Evolutionary conservation across 2,329 filamentous ascomycete species (phyloP), one percentile per base, ranked within the genome.

Genomic region (Blastomyces gilchristii): DNA sequence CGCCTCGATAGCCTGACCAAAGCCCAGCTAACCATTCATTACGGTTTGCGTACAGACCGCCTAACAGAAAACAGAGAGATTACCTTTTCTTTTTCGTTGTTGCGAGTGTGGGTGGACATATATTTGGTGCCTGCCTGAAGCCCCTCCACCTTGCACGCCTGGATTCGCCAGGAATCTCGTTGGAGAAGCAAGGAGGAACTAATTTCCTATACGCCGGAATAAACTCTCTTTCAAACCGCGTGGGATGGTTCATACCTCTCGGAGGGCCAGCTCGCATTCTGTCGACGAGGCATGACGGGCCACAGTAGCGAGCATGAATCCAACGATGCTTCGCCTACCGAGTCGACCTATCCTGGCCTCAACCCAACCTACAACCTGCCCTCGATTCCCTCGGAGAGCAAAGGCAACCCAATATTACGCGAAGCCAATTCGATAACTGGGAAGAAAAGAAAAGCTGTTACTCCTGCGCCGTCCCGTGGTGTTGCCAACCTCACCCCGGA

Each of bases 401-500:
- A 54, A 43, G 37, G 50, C 39, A 47, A 41, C 9, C 52, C 37
- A 28, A 47, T 56, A 28, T 31, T 53, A 16, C 28, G 6, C 61
- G 66, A 65, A 34, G 57, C 68, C 18, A 63, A 64, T 25, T 65
- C 67, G 5, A 69, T 68, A 41, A 70, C 71, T 31, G 74, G 74
- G 59, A 72, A 74, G 63, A 77, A 77, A 68, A 76, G 78, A 69
- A 80, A 79, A 68, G 67, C 76, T 62, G 47, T 11, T 8, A 71
- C 73, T 50, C 75, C 69, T 63, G 67, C 73, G 31, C 74, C 75
- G 56, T 79, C 88, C 64, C 85, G 91, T 68, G 91, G 89, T 67
- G 91, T 96, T 63, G 90, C 91, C 67, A 93, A 89, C 71, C 82
- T 96, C 72, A 95, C 90, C 12, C 89, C 91, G 6, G 89, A 92